Conservation (phyloP, 2,329 filamentous ascomycete genomes). For the Coccinonectria pachysandricola region DNA sequence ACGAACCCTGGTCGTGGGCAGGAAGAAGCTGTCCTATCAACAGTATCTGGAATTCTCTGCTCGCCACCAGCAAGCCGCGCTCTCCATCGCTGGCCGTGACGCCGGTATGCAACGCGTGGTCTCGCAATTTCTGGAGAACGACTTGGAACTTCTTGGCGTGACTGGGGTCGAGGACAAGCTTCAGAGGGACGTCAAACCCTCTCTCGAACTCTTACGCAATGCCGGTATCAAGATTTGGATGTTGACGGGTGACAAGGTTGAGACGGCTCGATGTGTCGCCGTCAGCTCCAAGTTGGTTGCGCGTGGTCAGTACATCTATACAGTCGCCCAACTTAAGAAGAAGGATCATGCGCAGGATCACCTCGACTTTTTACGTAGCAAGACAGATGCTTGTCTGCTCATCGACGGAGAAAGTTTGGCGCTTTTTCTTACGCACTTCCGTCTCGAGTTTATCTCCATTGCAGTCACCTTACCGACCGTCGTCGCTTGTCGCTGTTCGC, state of each 20-base stretch:
- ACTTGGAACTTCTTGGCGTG: slow-evolving; percentile 89
- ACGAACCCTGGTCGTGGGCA: slow-evolving; percentile 87
- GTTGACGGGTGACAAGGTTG: slow-evolving; percentile 97
- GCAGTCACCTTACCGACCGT: slow-evolving; percentile 85
- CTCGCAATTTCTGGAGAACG: slow-evolving; percentile 69
- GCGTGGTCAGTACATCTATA: slow-evolving; percentile 91
- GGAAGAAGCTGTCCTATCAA: slow-evolving; percentile 68
- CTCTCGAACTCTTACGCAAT: slow-evolving; percentile 86
- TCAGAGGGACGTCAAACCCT: slow-evolving; percentile 90
- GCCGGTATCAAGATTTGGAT: slow-evolving; percentile 99
- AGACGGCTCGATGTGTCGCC: slow-evolving; percentile 92
- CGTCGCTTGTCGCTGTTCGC: slow-evolving; percentile 91
- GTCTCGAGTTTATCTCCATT: slow-evolving; percentile 74
- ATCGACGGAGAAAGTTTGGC: slow-evolving; percentile 89
- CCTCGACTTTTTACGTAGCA: slow-evolving; percentile 78
- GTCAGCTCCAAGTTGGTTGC: slow-evolving; percentile 91
- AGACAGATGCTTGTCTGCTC: slow-evolving; percentile 76
- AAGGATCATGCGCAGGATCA: slow-evolving; percentile 81
- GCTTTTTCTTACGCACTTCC: slow-evolving; percentile 73
- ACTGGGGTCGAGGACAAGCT: slow-evolving; percentile 97
- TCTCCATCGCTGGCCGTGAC: slow-evolving; percentile 73
- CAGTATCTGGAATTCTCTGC: slow-evolving; percentile 74
- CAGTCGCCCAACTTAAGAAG: slow-evolving; percentile 72
- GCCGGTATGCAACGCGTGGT: slow-evolving; percentile 71
- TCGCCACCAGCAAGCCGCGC: slow-evolving; percentile 67